These are phyloP conservation scores for Cercospora nicotianae DNA, from an alignment of 2,329 filamentous ascomycete genomes.

Conservation along the genomic window DNA sequence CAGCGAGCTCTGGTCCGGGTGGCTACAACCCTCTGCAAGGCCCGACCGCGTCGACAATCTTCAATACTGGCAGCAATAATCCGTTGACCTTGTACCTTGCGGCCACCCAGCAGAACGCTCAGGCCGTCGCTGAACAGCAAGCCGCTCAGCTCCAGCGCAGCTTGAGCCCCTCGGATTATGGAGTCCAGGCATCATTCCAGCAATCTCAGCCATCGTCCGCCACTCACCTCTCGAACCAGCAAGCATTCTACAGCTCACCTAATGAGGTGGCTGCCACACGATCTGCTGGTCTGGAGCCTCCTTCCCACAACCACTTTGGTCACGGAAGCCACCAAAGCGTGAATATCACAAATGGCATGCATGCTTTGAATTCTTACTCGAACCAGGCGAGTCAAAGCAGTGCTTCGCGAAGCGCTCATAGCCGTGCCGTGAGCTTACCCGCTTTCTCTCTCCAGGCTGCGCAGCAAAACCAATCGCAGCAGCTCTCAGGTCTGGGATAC, in stretches of 20 bases:
- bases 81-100: slow-evolving; percentile 88
- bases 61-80: slow-evolving; percentile 79
- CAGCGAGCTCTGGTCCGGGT: slow-evolving; percentile 59
- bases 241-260: slow-evolving; percentile 71
- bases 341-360: slow-evolving; percentile 44
- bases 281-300: slow-evolving; percentile 36
- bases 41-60: slow-evolving; percentile 68
- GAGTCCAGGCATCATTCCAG: slow-evolving; percentile 40
- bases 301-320: slow-evolving; percentile 47
- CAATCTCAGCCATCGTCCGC: slow-evolving; percentile 45
- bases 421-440: slow-evolving; percentile 85
- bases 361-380: slow-evolving; percentile 22
- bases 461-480: slow-evolving; percentile 40
- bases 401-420: slow-evolving; percentile 53
- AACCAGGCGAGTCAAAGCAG: slow-evolving; percentile 53
- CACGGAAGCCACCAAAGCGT: slow-evolving; percentile 55
- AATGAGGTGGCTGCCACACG: slow-evolving; percentile 57
- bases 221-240: slow-evolving; percentile 63
- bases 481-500: slow-evolving; percentile 59
- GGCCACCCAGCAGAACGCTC: slow-evolving; percentile 64
- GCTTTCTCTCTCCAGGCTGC: slow-evolving; percentile 59
- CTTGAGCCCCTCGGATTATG: slow-evolving; percentile 58
- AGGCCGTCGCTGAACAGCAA: slow-evolving; percentile 39
- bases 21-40: slow-evolving; percentile 61
- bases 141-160: slow-evolving; percentile 47